These are phyloP conservation scores for Scheffersomyces amazonensis DNA, from an alignment of 805 yeast species.

Conservation along the genomic window DNA sequence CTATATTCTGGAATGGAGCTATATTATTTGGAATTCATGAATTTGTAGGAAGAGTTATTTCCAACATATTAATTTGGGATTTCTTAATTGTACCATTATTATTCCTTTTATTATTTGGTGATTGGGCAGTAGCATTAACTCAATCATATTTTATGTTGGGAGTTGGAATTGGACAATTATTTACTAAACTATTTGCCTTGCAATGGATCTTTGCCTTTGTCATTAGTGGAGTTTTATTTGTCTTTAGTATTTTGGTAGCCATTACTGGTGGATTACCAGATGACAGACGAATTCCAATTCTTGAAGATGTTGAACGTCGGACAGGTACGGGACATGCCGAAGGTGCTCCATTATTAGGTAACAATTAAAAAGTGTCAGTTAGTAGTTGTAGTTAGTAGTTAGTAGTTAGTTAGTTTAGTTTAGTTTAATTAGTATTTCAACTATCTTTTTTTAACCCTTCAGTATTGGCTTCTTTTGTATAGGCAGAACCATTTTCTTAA, in stretches of 20 bases:
- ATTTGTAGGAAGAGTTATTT: conserved; percentile 62
- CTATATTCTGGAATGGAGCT: conserved; percentile 84
- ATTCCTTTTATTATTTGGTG: conserved; percentile 57
- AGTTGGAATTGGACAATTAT: conserved; percentile 67
- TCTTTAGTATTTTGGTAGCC: conserved; percentile 48
- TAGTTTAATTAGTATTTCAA: background rate
- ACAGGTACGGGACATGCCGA: conserved; percentile 22
- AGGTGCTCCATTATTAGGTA: conserved; percentile 35
- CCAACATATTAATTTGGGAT: conserved; percentile 77
- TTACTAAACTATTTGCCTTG: conserved; percentile 66
- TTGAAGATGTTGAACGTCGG: conserved; percentile 4
- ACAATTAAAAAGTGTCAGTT: background rate
- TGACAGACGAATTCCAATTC: too few relatives aligned
- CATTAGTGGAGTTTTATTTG: conserved; percentile 56
- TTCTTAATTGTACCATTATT: conserved; percentile 63
- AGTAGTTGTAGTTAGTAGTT: too few relatives aligned
- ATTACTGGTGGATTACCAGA: conserved; percentile 28
- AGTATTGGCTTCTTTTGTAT: background rate
- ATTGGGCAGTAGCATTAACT: conserved; percentile 67
- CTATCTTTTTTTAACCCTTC: background rate
- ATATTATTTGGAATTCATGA: conserved; percentile 61
- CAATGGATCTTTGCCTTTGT: conserved; percentile 84
- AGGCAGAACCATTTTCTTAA: conserved; percentile 33
- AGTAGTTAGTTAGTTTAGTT: too few relatives aligned
- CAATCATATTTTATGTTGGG: conserved; percentile 60